Evolutionary conservation across 495 filamentous ascomycete genomes (phyloP).

Genomic region (Friedmanniomyces endolithicus): DNA sequence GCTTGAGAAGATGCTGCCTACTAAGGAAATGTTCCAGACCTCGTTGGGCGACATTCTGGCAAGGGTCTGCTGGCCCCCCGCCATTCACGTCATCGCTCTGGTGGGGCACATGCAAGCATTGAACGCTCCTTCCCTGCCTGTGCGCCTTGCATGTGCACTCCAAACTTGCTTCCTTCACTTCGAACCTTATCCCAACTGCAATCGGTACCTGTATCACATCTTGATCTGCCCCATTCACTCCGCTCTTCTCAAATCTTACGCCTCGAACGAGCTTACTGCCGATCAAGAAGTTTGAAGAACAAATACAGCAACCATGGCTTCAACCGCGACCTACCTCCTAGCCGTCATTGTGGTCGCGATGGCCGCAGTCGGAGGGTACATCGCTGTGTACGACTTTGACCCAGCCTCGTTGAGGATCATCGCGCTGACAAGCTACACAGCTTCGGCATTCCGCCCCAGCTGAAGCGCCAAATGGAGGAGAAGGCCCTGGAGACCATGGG

Average conservation of each 20-base stretch:
- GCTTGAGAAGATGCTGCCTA: not conserved
- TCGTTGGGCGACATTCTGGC: not conserved
- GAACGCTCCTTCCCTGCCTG: not conserved
- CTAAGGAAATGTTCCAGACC: not conserved
- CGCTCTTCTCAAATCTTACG: too few relatives aligned
- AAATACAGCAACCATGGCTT: conserved; percentile 11
- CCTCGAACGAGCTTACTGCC: too few relatives aligned
- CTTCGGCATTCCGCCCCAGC: conserved; percentile 31
- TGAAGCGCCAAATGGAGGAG: conserved; percentile 35
- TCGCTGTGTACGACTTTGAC: conserved; percentile 8
- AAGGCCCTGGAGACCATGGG: conserved; percentile 40
- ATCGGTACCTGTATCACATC: not conserved
- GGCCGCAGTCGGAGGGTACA: conserved; percentile 8
- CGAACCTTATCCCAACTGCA: not conserved
- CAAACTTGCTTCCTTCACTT: not conserved
- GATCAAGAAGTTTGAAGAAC: too few relatives aligned
- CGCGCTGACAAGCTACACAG: conserved; percentile 4
- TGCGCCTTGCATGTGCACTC: not conserved
- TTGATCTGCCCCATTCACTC: too few relatives aligned
- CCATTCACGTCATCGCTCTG: too few relatives aligned
- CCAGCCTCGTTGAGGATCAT: not conserved
- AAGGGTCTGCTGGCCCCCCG: too few relatives aligned
- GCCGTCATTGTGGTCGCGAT: conserved; percentile 13
- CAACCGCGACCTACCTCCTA: conserved; percentile 11
- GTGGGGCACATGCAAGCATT: not conserved